Base-by-base conservation (phyloP, 352 stramenopile species). In the Lagenidium giganteum region DNA sequence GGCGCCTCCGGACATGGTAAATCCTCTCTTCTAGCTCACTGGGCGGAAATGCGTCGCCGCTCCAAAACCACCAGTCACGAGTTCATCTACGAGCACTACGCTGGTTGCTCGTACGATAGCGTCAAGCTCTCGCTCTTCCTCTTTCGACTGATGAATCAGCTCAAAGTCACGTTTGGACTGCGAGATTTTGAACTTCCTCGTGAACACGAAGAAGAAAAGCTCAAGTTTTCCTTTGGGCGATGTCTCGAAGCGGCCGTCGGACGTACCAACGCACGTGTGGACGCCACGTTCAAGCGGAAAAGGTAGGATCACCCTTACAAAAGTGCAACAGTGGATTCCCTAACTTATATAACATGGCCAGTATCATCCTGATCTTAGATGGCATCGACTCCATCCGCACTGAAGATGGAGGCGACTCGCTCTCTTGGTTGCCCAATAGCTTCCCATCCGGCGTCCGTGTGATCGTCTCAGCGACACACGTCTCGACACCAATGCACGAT, bases 181-280 rank as follows among this genome's bases (percentile, higher is more conserved):
- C 64, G 69, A 0, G 81, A 93, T 20, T 93, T 93, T 40, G 81
- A 93, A 40, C 59, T 91, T 6, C 78, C 78, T 9, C 71, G 57
- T 22, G 78, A 89, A 21, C 69, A 90, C 48, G 78, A 93, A 31
- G 81, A 93, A 47, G 78, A 93, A 40, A 90, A 91, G 46, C 69
- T 93, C 51, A 90, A 89, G 49, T 93, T 91, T 18, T 90, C 81
- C 0, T 77, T 93, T 17, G 74, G 54, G 18, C 68, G 81, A 7
- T 93, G 81, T 36, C 65, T 93, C 18, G 78, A 91, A 46, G 77
- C 71, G 20, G 81, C 73, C 2, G 68, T 81, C 6, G 64, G 73
- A 42, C 67, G 41, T 58, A 54, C 23, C 35, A 82, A n/a, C 55
- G 26, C 54, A 34, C 32, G 33, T 14, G 47, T 16, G 1, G 27